Percentiles rank a stretch among this genome's conserved stretches.
These are phyloP conservation scores for Jamesozyma lodderae DNA, from an alignment of 805 yeast species.

Conservation along the genomic window DNA sequence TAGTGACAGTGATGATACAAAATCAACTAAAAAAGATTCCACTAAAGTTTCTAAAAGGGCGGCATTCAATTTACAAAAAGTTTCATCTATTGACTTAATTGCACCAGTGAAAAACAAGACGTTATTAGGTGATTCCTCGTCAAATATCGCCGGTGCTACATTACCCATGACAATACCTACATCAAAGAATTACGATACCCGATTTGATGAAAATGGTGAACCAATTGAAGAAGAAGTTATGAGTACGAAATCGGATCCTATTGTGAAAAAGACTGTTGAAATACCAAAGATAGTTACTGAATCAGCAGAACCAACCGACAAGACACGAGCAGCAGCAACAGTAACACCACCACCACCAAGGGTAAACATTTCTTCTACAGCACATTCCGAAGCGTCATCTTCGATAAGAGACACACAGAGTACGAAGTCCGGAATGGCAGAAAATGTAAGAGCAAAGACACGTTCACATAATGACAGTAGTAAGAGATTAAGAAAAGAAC, in stretches of 20 bases:
- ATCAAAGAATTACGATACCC: conserved; percentile 22
- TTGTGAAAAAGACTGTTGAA: not conserved
- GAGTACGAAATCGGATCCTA: too few species aligned
- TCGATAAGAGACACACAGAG: conserved; percentile 1
- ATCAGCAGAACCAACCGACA: too few species aligned
- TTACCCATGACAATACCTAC: conserved; percentile 28
- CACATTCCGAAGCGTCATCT: not conserved
- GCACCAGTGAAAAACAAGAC: conserved; percentile 1
- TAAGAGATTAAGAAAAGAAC: too few species aligned
- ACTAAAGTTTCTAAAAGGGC: not conserved
- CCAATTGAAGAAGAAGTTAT: conserved; percentile 1
- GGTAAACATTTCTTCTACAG: not conserved
- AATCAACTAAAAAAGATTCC: too few species aligned
- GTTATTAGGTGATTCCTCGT: conserved; percentile 5
- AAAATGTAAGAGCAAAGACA: not conserved
- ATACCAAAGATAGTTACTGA: not conserved
- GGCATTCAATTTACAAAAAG: conserved; percentile 1
- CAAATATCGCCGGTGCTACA: conserved; percentile 28
- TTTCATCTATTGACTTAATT: conserved; percentile 2
- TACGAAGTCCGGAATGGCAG: not conserved
- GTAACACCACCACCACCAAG: not conserved
- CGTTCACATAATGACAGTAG: too few species aligned
- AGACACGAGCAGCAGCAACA: not conserved
- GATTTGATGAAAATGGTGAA: conserved; percentile 12
- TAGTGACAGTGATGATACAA: too few species aligned